Percentiles rank a stretch among this genome's conserved stretches.
These are phyloP conservation scores for Vitis labrusca DNA, from an alignment of 164 flowering plant genomes.

Conservation along the genomic window DNA sequence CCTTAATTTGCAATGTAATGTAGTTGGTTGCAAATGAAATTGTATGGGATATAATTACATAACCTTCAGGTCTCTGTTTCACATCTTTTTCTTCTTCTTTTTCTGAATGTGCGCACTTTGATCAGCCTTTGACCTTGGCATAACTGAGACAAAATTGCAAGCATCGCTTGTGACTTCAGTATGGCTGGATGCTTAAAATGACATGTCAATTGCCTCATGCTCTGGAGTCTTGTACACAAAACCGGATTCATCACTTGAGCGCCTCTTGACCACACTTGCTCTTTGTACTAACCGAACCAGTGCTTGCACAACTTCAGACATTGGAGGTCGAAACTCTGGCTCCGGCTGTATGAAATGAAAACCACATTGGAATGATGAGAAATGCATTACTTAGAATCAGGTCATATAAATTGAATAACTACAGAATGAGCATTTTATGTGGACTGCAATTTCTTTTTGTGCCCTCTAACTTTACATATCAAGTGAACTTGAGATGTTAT, in stretches of 20 bases:
- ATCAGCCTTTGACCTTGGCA: conserved; percentile 10
- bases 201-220: conserved; percentile 64
- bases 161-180: neutral
- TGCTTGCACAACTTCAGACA: conserved; percentile 96
- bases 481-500: no score
- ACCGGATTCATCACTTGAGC: conserved; percentile 76
- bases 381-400: neutral
- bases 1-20: no score
- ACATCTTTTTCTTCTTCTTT: neutral
- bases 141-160: conserved; percentile 17
- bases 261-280: conserved; percentile 73
- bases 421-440: no score
- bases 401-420: neutral
- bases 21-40: no score
- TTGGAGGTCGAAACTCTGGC: conserved; percentile 94
- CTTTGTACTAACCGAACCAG: conserved; percentile 87
- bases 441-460: no score
- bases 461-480: no score
- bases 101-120: neutral
- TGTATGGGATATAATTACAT: conserved; percentile 12
- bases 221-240: conserved; percentile 69
- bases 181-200: conserved; percentile 32
- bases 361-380: neutral
- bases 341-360: conserved; percentile 60
- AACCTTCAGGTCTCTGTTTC: neutral